Evolutionary conservation across 306 rosid species (phyloP).

Genomic region (Biancaea sappan): DNA sequence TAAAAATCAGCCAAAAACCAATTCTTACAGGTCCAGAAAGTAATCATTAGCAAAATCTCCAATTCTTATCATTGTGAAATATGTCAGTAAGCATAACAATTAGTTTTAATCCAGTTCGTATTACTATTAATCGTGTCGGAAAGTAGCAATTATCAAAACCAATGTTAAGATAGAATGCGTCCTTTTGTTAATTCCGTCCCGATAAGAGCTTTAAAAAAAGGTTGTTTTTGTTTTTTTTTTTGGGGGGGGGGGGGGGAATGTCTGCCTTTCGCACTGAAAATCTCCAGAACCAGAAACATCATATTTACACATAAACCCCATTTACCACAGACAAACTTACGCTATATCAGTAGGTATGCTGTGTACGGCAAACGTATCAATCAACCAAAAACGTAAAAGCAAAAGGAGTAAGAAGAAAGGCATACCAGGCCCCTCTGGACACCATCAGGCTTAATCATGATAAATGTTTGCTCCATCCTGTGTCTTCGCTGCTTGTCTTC

Average conservation of each 20-base stretch:
- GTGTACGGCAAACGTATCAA: neutral
- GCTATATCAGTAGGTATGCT: neutral
- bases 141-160: neutral
- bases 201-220: too few species aligned
- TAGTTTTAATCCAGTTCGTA: neutral
- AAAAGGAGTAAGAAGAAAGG: neutral
- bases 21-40: too few species aligned
- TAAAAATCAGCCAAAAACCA: neutral
- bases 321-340: neutral
- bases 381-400: neutral
- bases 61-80: neutral
- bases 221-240: too few species aligned
- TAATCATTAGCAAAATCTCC: neutral
- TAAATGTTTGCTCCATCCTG: slow-evolving; percentile 77
- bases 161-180: neutral
- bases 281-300: neutral
- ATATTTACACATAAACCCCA: neutral
- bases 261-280: neutral
- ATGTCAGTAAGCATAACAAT: neutral
- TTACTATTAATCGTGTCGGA: neutral
- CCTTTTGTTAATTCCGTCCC: neutral
- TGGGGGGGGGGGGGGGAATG: too few species aligned
- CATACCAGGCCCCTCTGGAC: slow-evolving; percentile 85
- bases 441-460: slow-evolving; percentile 95
- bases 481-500: slow-evolving; percentile 14